Evolutionary conservation across 352 stramenopile species (phyloP), one percentile per base, ranked within the genome.

Genomic region (Peronospora belbahrii): DNA sequence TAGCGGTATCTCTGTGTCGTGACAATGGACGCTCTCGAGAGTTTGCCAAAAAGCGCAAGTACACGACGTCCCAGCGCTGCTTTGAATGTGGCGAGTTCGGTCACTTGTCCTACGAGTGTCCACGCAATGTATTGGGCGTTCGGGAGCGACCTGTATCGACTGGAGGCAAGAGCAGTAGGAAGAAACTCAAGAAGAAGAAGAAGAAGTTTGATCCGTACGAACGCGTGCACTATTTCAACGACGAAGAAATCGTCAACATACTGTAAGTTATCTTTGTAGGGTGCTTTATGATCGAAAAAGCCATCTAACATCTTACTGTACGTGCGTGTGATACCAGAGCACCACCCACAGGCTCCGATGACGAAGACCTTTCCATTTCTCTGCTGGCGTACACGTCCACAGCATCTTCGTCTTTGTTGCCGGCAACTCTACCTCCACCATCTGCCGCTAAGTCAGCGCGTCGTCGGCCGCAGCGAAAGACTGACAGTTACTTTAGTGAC

Each of bases 51-150:
- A 89, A 88, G 61, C 74, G 80, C 52, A 88, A 84, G 59, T 88
- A 84, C 55, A 56, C 75, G 10, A 61, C 62, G 25, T 61, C 62
- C 10, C 66, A 68, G 39, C 74, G 78, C 14, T 94, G 83, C 61
- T 94, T 94, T 55, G 83, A 94, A 59, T 94, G 83, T 48, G 75
- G 80, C 24, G 67, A 74, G 25, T 56, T 69, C 13, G 80, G 79
- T 8, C 83, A 94, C 52, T 73, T 81, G 20, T 92, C 80, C 15
- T 94, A 94, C 54, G 73, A 82, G 38, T 94, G 83, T 42, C 83
- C 83, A 11, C 76, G 65, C 46, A 94, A 94, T 43, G 77, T 92
- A 15, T 59, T 94, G 19, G 83, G 83, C 14, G 53, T 59, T 31
- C 69, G 80, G 9, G 74, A 89, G 48, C 79, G 74, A 15, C 80